Conservation (phyloP, 2,329 filamentous ascomycete genomes). For the Stemphylium lycopersici region DNA sequence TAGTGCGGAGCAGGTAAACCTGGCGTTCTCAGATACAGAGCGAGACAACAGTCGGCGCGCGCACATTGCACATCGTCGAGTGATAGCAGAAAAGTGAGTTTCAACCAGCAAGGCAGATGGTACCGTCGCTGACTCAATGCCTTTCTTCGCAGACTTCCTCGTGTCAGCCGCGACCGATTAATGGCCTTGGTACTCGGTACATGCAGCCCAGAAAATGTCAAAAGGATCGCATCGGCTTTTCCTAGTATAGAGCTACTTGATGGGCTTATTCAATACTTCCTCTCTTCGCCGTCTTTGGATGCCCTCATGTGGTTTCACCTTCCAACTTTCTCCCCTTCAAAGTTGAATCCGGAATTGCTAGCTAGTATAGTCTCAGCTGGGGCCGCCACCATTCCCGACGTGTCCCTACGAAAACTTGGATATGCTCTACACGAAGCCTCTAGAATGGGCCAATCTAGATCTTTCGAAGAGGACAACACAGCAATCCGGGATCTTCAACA, state of each 20-base stretch:
- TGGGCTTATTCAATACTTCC: constrained; percentile 65
- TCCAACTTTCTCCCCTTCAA: constrained; percentile 63
- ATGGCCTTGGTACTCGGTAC: constrained; percentile 68
- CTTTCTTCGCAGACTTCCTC: constrained; percentile 32
- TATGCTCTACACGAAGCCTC: constrained; percentile 58
- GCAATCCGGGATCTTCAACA: constrained; percentile 59
- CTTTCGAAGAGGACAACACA: constrained; percentile 58
- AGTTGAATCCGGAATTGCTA: constrained; percentile 64
- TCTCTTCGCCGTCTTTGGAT: constrained; percentile 63
- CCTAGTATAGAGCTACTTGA: constrained; percentile 67
- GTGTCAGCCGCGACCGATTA: constrained; percentile 61
- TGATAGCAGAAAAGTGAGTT: constrained; percentile 46
- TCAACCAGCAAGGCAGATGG: background rate
- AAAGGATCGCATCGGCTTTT: constrained; percentile 64
- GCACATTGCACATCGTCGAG: constrained; percentile 45
- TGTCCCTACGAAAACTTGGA: constrained; percentile 65
- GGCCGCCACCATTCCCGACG: constrained; percentile 63
- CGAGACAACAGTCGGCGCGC: constrained; percentile 40
- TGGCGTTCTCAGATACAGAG: constrained; percentile 47
- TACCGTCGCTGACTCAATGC: background rate
- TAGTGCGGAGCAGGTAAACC: constrained; percentile 44
- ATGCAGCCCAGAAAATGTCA: constrained; percentile 58
- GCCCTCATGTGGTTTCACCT: constrained; percentile 68
- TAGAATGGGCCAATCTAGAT: constrained; percentile 45
- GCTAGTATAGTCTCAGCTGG: constrained; percentile 66